These are phyloP conservation scores for Neodidymelliopsis sp. DNA, from an alignment of 2,329 filamentous ascomycete species.

Conservation along the genomic window DNA sequence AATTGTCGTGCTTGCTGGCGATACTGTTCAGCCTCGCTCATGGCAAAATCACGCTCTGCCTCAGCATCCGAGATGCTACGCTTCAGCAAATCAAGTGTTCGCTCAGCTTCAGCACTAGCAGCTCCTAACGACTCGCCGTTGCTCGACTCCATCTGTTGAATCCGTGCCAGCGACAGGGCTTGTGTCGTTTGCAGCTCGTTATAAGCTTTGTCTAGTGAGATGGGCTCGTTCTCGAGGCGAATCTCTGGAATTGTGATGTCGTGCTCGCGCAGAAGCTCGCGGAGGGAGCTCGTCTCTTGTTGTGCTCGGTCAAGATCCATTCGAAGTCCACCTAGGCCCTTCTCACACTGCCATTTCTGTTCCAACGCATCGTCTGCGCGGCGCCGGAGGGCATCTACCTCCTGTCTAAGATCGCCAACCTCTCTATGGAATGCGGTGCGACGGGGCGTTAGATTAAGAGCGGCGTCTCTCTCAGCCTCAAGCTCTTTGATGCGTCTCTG, in stretches of 20 bases:
- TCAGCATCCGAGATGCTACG: conserved; percentile 73
- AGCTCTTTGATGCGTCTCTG: conserved; percentile 79
- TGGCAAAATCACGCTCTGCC: conserved; percentile 75
- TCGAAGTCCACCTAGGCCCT: conserved; percentile 84
- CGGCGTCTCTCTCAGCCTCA: conserved; percentile 78
- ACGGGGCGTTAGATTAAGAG: conserved; percentile 72
- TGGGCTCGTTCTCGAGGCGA: conserved; percentile 62
- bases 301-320: conserved; percentile 97
- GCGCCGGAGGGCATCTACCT: conserved; percentile 83
- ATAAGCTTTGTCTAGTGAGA: conserved; percentile 77
- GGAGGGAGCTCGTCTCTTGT: conserved; percentile 87
- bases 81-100: conserved; percentile 71
- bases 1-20: conserved; percentile 67
- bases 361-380: conserved; percentile 93
- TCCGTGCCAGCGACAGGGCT: conserved; percentile 68
- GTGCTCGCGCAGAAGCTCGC: conserved; percentile 78
- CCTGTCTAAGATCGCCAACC: conserved; percentile 78
- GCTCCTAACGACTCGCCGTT: conserved; percentile 51
- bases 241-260: conserved; percentile 78
- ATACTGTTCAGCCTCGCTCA: conserved; percentile 69
- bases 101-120: conserved; percentile 60
- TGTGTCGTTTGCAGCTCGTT: conserved; percentile 77
- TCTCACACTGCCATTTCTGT: conserved; percentile 96
- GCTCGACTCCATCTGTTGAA: conserved; percentile 68
- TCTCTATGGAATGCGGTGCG: conserved; percentile 85